These are phyloP conservation scores for Alternaria dauci DNA, from an alignment of 2,329 filamentous ascomycete species.

Conservation along the genomic window DNA sequence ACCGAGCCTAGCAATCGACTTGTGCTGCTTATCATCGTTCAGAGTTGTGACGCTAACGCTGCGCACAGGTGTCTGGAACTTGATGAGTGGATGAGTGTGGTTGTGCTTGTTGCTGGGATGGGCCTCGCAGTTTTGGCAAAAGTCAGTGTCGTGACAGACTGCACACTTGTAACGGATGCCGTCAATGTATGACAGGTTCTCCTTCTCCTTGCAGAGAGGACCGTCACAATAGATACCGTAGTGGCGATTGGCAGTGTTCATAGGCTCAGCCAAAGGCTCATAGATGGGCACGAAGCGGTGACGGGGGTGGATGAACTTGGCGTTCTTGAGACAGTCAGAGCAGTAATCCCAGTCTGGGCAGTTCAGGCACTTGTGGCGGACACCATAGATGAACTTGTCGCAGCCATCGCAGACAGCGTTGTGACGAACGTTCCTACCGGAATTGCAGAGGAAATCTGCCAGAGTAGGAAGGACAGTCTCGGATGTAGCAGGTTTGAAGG, in stretches of 20 bases:
- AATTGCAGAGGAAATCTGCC: constrained; percentile 72
- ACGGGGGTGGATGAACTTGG: constrained; percentile 74
- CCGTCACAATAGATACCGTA: constrained; percentile 94
- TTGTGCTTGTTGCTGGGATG: constrained; percentile 86
- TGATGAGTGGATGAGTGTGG: constrained; percentile 94
- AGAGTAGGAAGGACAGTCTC: constrained; percentile 65
- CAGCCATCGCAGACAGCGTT: constrained; percentile 95
- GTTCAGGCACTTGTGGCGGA: constrained; percentile 95
- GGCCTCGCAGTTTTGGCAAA: constrained; percentile 93
- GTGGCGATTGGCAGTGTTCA: constrained; percentile 66
- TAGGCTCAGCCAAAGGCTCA: constrained; percentile 67
- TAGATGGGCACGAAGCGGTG: constrained; percentile 93
- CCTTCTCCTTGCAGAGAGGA: constrained; percentile 75
- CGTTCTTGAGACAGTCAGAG: constrained; percentile 73
- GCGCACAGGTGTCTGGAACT: constrained; percentile 92
- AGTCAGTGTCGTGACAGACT: constrained; percentile 92
- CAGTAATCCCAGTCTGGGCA: constrained; percentile 99
- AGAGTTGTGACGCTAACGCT: constrained; percentile 87
- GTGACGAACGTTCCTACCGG: constrained; percentile 83
- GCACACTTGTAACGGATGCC: constrained; percentile 97
- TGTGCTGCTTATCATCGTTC: constrained; percentile 76
- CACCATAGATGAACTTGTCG: constrained; percentile 83
- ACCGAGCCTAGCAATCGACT: constrained; percentile 73
- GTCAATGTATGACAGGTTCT: constrained; percentile 69
- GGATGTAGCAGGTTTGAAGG: constrained; percentile 73